Conservation (phyloP, 108 stramenopile species). For the Thalassiosira profunda region DNA sequence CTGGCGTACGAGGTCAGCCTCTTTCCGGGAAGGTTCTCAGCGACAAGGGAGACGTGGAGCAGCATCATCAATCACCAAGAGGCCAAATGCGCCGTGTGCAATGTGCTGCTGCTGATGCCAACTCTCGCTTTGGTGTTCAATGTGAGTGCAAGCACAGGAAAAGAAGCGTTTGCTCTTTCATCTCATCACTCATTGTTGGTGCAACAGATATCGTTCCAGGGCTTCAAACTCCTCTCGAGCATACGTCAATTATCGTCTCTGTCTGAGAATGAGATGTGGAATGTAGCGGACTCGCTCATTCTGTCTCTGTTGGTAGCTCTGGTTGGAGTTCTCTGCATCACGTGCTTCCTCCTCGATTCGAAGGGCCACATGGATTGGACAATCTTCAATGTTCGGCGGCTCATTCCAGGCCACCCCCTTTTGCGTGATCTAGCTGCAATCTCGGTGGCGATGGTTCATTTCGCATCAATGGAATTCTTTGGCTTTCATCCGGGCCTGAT, state of each 20-base stretch:
- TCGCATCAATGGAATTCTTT: conserved; percentile 29
- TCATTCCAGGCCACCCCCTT: conserved; percentile 6
- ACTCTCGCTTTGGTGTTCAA: not conserved
- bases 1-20: conserved; percentile 19
- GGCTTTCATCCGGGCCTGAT: conserved; percentile 18
- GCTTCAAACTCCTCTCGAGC: conserved; percentile 9
- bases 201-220: conserved; percentile 1
- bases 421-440: conserved; percentile 31
- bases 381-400: conserved; percentile 16
- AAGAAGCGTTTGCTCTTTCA: too few relatives aligned
- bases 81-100: conserved; percentile 13
- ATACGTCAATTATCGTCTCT: not conserved
- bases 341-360: conserved; percentile 35
- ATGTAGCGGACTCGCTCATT: conserved; percentile 7
- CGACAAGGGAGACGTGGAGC: conserved; percentile 12
- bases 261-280: conserved; percentile 16
- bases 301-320: conserved; percentile 4
- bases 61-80: conserved; percentile 1
- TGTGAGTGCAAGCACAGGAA: too few relatives aligned
- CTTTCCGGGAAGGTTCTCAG: conserved; percentile 27
- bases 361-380: conserved; percentile 25
- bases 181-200: not conserved
- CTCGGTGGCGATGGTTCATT: conserved; percentile 38
- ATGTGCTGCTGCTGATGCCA: conserved; percentile 19
- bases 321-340: conserved; percentile 22